Conservation (phyloP, 257 asterid genomes). For the Rubia yunnanensis region DNA sequence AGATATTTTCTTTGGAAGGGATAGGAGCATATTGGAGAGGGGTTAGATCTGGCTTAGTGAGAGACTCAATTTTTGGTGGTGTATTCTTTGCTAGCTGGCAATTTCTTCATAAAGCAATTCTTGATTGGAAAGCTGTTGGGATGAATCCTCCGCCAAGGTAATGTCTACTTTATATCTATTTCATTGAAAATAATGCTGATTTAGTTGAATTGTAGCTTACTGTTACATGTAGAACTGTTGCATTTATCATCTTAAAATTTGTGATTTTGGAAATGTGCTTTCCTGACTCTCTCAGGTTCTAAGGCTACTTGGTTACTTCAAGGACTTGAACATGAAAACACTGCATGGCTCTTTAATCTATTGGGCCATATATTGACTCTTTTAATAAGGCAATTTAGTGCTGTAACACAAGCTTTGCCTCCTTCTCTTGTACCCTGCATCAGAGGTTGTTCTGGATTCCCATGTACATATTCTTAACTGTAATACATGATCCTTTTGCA, state of each 20-base stretch:
- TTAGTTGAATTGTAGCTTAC: background rate
- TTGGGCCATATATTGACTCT: background rate
- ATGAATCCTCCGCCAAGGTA: constrained; percentile 90
- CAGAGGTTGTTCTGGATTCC: background rate
- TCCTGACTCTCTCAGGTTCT: background rate
- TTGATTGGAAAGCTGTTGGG: constrained; percentile 89
- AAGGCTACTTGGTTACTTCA: background rate
- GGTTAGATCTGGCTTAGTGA: constrained; percentile 64
- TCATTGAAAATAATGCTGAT: background rate
- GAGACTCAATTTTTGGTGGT: constrained; percentile 88
- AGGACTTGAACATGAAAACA: background rate
- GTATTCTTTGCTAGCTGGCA: constrained; percentile 88
- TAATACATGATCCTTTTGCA: background rate
- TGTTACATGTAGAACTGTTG: background rate
- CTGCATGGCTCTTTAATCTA: background rate
- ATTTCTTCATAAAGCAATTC: constrained; percentile 53
- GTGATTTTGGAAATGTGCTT: background rate
- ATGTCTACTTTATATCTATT: background rate
- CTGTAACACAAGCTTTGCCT: background rate
- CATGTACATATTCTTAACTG: background rate
- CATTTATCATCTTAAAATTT: background rate
- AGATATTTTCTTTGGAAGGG: constrained; percentile 72
- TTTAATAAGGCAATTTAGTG: background rate
- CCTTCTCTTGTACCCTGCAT: background rate
- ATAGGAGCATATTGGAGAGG: constrained; percentile 85